phyloP scores from a whole-genome alignment of 805 yeast genomes.

The Wickerhamomyces mucosus region DNA sequence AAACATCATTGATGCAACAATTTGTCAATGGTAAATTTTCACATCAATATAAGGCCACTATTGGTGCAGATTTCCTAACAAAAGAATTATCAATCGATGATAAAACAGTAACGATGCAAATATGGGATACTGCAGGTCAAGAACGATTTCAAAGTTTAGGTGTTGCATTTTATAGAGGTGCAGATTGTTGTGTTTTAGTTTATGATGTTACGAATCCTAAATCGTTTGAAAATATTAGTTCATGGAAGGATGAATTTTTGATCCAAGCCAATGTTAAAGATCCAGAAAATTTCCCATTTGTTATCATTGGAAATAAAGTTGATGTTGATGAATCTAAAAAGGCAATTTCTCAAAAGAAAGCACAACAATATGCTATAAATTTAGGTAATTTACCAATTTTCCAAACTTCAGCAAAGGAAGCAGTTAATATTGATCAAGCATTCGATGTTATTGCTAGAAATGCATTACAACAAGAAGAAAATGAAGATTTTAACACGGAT shows the following conservation, averaged over 20 bases:
- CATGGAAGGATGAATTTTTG: constrained; percentile 94
- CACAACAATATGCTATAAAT: constrained; percentile 51
- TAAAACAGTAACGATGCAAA: constrained; percentile 44
- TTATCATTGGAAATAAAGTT: constrained; percentile 87
- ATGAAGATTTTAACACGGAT: constrained; percentile 85
- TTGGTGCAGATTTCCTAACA: constrained; percentile 94
- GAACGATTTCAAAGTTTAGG: constrained; percentile 95
- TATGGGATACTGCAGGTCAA: constrained; percentile 99
- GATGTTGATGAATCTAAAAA: constrained; percentile 90
- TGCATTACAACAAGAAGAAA: constrained; percentile 92
- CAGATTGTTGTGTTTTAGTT: constrained; percentile 94
- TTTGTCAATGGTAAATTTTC: constrained; percentile 91
- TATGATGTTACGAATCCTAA: constrained; percentile 94
- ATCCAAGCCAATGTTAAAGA: constrained; percentile 89
- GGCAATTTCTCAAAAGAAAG: constrained; percentile 50
- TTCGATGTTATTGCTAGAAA: constrained; percentile 93
- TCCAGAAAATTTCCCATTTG: constrained; percentile 94
- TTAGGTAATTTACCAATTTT: constrained; percentile 81
- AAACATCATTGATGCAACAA: constrained; percentile 95
- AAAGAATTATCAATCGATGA: constrained; percentile 85
- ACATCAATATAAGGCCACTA: constrained; percentile 94
- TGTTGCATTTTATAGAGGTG: constrained; percentile 95
- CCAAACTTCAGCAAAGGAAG: constrained; percentile 97
- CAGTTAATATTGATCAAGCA: constrained; percentile 90
- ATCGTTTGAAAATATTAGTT: constrained; percentile 78